Evolutionary conservation across 768 basidiomycete genomes (phyloP).

Genomic region (Collybia nuda): DNA sequence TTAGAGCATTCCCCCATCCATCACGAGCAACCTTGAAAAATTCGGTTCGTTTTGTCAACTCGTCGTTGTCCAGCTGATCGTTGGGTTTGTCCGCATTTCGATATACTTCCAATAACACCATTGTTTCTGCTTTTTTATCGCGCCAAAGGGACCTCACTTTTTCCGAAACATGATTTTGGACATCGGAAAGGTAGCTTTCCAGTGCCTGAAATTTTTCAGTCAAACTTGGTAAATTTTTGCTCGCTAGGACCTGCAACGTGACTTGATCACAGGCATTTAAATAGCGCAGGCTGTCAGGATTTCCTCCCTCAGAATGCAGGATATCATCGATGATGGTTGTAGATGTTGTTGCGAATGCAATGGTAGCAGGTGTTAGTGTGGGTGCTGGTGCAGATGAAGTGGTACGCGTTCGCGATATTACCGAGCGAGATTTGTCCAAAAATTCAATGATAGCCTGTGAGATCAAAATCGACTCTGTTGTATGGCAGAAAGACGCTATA

Average conservation of each 20-base stretch:
- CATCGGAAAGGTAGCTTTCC: constrained; percentile 47
- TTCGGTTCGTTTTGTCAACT: constrained; percentile 37
- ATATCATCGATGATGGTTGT: constrained; percentile 49
- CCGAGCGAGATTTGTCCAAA: constrained; percentile 79
- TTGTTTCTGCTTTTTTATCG: constrained; percentile 47
- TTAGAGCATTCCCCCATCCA: constrained; percentile 54
- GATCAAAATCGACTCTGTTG: constrained; percentile 3
- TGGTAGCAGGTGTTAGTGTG: constrained; percentile 74
- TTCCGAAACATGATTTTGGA: constrained; percentile 53
- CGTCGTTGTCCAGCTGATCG: constrained; percentile 36
- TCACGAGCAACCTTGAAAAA: constrained; percentile 50
- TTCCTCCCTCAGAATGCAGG: constrained; percentile 59
- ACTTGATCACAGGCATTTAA: constrained; percentile 58
- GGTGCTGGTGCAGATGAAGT: constrained; percentile 76
- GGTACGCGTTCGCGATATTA: constrained; percentile 65
- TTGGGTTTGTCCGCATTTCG: constrained; percentile 39
- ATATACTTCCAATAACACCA: constrained; percentile 45
- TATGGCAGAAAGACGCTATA: constrained; percentile 19
- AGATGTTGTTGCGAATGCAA: constrained; percentile 60
- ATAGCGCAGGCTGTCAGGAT: constrained; percentile 61
- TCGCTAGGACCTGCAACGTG: constrained; percentile 50
- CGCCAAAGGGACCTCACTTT: constrained; percentile 66
- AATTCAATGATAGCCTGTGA: constrained; percentile 73
- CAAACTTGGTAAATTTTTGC: constrained; percentile 39
- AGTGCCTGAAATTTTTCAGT: constrained; percentile 50